Evolutionary conservation across 352 stramenopile species (phyloP).

Genomic region (Phytophthora sojae): DNA sequence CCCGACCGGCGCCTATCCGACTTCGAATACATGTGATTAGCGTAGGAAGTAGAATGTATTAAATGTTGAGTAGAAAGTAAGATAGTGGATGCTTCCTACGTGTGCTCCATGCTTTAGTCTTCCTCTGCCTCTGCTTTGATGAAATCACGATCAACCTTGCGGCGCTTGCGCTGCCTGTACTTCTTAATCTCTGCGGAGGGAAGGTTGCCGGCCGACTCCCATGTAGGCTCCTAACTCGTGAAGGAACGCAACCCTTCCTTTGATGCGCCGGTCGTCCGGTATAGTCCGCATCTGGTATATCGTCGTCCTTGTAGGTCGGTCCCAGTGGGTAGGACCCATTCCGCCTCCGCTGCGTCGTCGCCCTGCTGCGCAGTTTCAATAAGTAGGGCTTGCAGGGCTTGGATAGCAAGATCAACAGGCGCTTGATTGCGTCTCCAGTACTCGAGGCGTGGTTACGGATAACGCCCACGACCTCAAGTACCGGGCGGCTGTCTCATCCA

Average conservation of each 20-base stretch:
- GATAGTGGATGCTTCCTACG: background rate
- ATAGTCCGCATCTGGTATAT: constrained; percentile 5
- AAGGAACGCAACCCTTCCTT: background rate
- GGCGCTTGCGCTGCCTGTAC: constrained; percentile 3
- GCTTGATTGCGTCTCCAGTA: background rate
- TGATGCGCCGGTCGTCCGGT: background rate
- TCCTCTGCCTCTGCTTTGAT: background rate
- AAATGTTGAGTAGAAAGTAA: background rate
- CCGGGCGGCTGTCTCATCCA: constrained; percentile 2
- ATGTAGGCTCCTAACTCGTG: constrained; percentile 1
- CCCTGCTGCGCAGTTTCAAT: background rate
- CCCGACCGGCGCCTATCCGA: background rate
- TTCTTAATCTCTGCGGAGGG: background rate
- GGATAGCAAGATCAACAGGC: background rate
- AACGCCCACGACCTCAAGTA: constrained; percentile 9
- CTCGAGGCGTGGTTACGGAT: background rate
- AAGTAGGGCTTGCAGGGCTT: background rate
- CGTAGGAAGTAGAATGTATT: background rate
- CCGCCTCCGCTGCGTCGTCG: background rate
- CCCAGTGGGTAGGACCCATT: background rate
- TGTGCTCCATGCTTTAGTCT: background rate
- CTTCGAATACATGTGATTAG: background rate
- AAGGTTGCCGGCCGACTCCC: background rate
- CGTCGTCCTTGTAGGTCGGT: background rate
- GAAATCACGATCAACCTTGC: background rate